Base-by-base conservation (phyloP, 257 asterid species). In the Jacaranda mimosifolia region DNA sequence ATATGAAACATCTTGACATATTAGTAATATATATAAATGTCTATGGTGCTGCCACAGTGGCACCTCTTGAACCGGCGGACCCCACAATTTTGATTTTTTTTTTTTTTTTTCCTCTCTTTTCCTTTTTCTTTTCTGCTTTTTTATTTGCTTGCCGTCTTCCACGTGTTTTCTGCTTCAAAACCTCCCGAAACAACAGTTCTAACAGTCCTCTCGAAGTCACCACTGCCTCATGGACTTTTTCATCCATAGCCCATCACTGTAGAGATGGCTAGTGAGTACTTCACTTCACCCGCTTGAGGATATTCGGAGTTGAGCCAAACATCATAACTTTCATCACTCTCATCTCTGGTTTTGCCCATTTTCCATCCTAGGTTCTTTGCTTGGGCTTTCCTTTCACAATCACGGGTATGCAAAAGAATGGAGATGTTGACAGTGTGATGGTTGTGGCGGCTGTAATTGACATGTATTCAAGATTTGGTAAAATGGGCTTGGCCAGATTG, bases 361-460 rank as follows among this genome's bases (percentile, higher is more conserved):
- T 82, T 55, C 96, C 95, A 7, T 66, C 79, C 2, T 88, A 80
- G 88, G 84, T 55, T 67, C 52, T 19, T 17, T 52, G 57, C 60
- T 77, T 74, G 78, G 97, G 76, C 85, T 90, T 35, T 72, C 87
- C 9, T 12, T 91, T 26, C 32, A 26, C 32, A 26, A 26, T 73
- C 96, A 93, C 42, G 92, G 90, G 1, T 87, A 86, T 68, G 88
- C 85, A 4, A 85, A 59, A 93, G 91, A 82, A 73, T 89, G 2
- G 94, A 94, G 53, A 51, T 90, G 76, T 75, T 51, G 64, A 46
- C 7, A 40, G 90, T 79, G 92, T 91, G 76, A 88, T 68, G 83
- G 93, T 93, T 17, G 96, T 93, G 12, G 88, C 97, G 14, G 86
- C 96, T 32, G 63, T 91, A 77, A 63, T 91, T 7, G 92, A 85